These are phyloP conservation scores for Fusarium buxicola DNA, from an alignment of 2,329 filamentous ascomycete species.

Conservation along the genomic window DNA sequence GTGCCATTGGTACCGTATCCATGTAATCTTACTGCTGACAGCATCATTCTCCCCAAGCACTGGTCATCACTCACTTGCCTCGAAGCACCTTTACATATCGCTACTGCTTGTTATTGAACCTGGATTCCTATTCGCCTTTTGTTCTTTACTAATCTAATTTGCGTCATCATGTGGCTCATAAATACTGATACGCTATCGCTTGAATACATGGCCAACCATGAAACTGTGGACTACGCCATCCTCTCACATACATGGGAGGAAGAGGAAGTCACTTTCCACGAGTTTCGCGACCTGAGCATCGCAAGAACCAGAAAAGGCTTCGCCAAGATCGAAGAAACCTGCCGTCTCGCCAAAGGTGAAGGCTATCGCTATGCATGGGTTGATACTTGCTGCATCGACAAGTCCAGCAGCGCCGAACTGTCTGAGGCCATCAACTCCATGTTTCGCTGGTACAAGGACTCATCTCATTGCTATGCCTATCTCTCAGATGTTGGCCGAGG, in stretches of 20 bases:
- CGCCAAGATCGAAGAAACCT: conserved; percentile 36
- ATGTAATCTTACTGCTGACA: not conserved
- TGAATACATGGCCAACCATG: conserved; percentile 27
- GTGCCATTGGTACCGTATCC: not conserved
- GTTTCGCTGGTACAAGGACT: conserved; percentile 23
- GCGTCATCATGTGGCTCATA: conserved; percentile 40
- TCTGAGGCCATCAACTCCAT: conserved; percentile 32
- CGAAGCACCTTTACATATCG: too few relatives aligned
- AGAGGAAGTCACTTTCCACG: conserved; percentile 45
- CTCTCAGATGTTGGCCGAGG: conserved; percentile 4
- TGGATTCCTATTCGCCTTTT: too few relatives aligned
- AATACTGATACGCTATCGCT: conserved; percentile 34
- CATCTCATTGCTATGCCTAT: conserved; percentile 13
- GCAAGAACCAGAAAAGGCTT: conserved; percentile 17
- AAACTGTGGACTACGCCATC: conserved; percentile 45
- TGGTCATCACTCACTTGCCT: too few relatives aligned
- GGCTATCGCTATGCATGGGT: conserved; percentile 45
- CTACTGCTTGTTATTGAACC: too few relatives aligned
- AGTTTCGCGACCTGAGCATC: conserved; percentile 23
- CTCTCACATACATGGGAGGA: conserved; percentile 49
- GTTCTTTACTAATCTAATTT: too few relatives aligned
- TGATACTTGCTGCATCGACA: conserved; percentile 49
- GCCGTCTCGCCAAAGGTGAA: conserved; percentile 31
- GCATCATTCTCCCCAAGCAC: not conserved
- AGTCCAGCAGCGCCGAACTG: conserved; percentile 30